Conservation (phyloP, 805 yeast genomes). For the Cyberlindnera samutprakarnensis region DNA sequence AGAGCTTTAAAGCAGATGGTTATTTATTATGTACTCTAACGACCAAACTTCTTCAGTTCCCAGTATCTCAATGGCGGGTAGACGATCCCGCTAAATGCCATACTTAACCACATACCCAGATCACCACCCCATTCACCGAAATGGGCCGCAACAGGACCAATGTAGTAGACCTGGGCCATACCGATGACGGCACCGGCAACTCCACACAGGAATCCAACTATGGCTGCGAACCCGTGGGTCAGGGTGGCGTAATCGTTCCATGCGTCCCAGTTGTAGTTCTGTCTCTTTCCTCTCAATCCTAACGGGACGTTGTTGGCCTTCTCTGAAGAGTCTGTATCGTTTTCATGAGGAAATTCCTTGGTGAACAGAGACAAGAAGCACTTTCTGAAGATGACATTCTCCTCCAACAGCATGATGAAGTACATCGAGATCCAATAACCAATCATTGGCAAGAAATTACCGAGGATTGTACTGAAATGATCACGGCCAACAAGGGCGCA, state of each 20-base stretch:
- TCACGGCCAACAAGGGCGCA: conserved; percentile 72
- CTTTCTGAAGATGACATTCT: conserved; percentile 61
- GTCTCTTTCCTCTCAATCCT: conserved; percentile 21
- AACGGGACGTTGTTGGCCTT: not conserved
- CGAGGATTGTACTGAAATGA: conserved; percentile 63
- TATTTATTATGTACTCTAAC: too few species aligned
- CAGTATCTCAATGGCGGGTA: conserved; percentile 61
- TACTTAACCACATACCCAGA: conserved; percentile 71
- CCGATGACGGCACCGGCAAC: conserved; percentile 80
- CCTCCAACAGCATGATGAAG: conserved; percentile 61
- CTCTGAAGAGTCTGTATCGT: not conserved
- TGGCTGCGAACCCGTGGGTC: conserved; percentile 69
- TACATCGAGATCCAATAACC: conserved; percentile 90
- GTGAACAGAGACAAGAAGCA: conserved; percentile 34
- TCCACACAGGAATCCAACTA: conserved; percentile 58
- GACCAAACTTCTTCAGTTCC: conserved; percentile 53
- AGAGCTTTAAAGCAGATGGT: too few species aligned
- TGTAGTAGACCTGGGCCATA: conserved; percentile 81
- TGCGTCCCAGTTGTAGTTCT: conserved; percentile 60
- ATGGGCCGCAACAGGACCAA: conserved; percentile 62
- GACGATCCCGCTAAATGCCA: conserved; percentile 58
- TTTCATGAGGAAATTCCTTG: conserved; percentile 27
- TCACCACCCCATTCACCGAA: conserved; percentile 72
- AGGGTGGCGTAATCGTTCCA: conserved; percentile 60
- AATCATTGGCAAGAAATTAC: conserved; percentile 83